Evolutionary conservation across 495 filamentous ascomycete genomes (phyloP).

Genomic region (Daldinia loculata): DNA sequence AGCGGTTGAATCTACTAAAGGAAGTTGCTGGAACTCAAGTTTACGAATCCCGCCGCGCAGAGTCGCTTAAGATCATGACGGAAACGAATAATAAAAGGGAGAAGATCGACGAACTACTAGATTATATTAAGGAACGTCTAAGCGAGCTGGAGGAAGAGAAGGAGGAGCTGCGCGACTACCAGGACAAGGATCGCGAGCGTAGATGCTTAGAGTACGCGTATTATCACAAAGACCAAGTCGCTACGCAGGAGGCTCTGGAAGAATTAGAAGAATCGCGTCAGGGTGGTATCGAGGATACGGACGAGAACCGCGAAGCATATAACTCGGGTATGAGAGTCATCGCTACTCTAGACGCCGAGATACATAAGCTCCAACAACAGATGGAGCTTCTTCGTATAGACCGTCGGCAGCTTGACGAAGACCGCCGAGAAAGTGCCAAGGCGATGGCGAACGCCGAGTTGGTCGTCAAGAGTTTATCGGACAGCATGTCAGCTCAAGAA

Average conservation of each 20-base stretch:
- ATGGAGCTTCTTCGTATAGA: constrained; percentile 90
- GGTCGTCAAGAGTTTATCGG: constrained; percentile 78
- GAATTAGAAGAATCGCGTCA: constrained; percentile 83
- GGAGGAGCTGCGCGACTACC: constrained; percentile 88
- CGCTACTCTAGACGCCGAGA: constrained; percentile 75
- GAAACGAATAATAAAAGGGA: constrained; percentile 93
- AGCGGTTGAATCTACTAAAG: constrained; percentile 88
- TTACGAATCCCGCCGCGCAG: constrained; percentile 88
- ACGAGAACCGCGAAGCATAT: constrained; percentile 80
- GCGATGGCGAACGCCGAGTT: constrained; percentile 84
- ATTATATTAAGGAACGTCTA: constrained; percentile 89
- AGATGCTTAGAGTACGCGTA: constrained; percentile 94
- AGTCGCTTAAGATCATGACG: constrained; percentile 95
- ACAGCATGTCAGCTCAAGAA: constrained; percentile 81
- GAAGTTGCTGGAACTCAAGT: constrained; percentile 97
- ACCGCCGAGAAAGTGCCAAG: constrained; percentile 81
- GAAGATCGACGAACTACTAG: constrained; percentile 92
- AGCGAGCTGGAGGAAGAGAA: constrained; percentile 95
- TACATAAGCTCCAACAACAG: constrained; percentile 79
- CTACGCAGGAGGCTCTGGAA: constrained; percentile 77
- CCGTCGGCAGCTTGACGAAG: constrained; percentile 85
- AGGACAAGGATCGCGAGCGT: constrained; percentile 93
- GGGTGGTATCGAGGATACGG: constrained; percentile 81
- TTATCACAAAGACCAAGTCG: constrained; percentile 85
- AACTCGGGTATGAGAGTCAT: constrained; percentile 83